phyloP scores from a whole-genome alignment of 176 grass and related monocot genomes.

The Oryza glaberrima region DNA sequence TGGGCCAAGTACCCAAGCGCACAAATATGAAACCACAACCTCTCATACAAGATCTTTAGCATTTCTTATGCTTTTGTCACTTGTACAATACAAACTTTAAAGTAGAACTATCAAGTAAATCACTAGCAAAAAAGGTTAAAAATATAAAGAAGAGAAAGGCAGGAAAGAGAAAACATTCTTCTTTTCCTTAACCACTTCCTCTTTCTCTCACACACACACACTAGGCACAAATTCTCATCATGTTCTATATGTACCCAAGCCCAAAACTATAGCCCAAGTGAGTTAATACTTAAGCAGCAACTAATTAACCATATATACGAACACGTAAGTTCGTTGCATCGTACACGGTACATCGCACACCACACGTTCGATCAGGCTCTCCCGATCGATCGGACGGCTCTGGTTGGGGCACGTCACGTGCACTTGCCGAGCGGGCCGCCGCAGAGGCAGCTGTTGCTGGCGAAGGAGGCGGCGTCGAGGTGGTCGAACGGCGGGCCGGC shows the following conservation, averaged over 20 bases:
- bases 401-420: conserved; percentile 36
- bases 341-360: conserved; percentile 4
- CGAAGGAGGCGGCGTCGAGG: conserved; percentile 70
- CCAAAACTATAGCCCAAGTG: conserved; percentile 8
- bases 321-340: conserved; percentile 5
- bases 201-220: not conserved
- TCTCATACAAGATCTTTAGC: not conserved
- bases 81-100: conserved; percentile 24
- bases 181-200: not conserved
- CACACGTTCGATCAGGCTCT: not conserved
- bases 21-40: not conserved
- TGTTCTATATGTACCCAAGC: not conserved
- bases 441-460: conserved; percentile 77
- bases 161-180: conserved; percentile 3
- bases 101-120: not conserved
- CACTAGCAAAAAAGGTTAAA: not conserved
- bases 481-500: conserved; percentile 72
- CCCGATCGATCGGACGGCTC: conserved; percentile 10
- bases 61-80: not conserved
- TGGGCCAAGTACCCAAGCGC: not conserved
- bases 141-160: not conserved
- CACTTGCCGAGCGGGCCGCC: conserved; percentile 83
- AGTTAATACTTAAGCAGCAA: not conserved
- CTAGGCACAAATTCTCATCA: not conserved
- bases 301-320: not conserved